A percentile compares a stretch with the other conserved stretches of the same genome.
These are phyloP conservation scores for Globisporangium yorkense DNA, from an alignment of 352 stramenopile genomes.

Conservation along the genomic window DNA sequence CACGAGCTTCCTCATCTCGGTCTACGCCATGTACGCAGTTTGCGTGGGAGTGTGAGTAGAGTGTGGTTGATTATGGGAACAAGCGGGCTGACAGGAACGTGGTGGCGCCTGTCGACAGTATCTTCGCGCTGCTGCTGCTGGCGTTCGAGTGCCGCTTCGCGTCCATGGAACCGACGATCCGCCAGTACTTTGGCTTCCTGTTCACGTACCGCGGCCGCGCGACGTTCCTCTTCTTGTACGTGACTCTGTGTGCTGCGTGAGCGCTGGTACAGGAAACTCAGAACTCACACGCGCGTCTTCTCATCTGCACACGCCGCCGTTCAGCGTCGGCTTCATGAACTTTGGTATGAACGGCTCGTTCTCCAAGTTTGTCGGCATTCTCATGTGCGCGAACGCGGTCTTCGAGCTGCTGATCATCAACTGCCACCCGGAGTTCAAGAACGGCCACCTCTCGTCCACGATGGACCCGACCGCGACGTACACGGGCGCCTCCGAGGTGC, in stretches of 20 bases:
- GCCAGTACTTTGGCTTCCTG: conserved; percentile 81
- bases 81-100: background rate
- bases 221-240: conserved; percentile 78
- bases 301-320: background rate
- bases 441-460: conserved; percentile 50
- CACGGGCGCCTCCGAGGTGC: conserved; percentile 41
- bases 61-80: background rate
- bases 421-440: conserved; percentile 84
- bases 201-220: conserved; percentile 85
- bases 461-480: conserved; percentile 81
- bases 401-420: conserved; percentile 77
- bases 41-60: too few species aligned
- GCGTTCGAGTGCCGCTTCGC: conserved; percentile 85
- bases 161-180: conserved; percentile 85
- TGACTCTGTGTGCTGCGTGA: background rate
- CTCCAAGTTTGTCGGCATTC: conserved; percentile 57
- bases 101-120: conserved; percentile 20
- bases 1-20: conserved; percentile 83
- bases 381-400: conserved; percentile 75
- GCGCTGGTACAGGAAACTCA: background rate
- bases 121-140: conserved; percentile 77
- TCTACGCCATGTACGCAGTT: conserved; percentile 75
- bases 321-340: conserved; percentile 81
- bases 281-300: background rate
- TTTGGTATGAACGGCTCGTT: conserved; percentile 81